phyloP scores from a whole-genome alignment of 2,329 filamentous ascomycete species.

The Furcasterigmium sp. region DNA sequence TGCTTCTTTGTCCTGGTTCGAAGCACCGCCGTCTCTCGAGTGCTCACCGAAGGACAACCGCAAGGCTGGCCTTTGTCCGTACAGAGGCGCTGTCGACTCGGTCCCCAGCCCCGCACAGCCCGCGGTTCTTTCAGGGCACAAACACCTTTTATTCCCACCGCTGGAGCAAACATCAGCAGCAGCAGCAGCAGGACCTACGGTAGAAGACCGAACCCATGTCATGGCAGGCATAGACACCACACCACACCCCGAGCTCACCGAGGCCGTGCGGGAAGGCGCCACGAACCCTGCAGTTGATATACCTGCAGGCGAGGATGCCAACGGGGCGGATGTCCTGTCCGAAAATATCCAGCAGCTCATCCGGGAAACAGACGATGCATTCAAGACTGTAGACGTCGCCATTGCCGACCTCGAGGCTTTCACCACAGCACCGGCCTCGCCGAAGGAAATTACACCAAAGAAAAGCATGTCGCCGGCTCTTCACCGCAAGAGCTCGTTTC shows the following conservation, averaged over 20 bases:
- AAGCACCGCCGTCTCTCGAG: slow-evolving; percentile 24
- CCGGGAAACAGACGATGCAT: slow-evolving; percentile 44
- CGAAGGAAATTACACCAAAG: slow-evolving; percentile 15
- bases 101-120: slow-evolving; percentile 6
- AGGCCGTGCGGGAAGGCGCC: neutral
- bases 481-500: slow-evolving; percentile 10
- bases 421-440: neutral
- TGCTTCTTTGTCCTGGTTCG: slow-evolving; percentile 40
- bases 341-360: slow-evolving; percentile 40
- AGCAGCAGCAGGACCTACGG: neutral
- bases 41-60: slow-evolving; percentile 19
- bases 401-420: slow-evolving; percentile 24
- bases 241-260: neutral
- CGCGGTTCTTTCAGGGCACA: slow-evolving; percentile 12
- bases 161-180: neutral
- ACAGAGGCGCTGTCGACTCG: slow-evolving; percentile 3
- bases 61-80: slow-evolving; percentile 28
- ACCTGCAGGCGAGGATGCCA: slow-evolving; percentile 5
- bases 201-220: neutral
- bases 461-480: slow-evolving; percentile 15
- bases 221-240: neutral
- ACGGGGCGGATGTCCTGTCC: slow-evolving; percentile 17
- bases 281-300: neutral
- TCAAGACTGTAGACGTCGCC: slow-evolving; percentile 36
- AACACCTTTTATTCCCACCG: slow-evolving; percentile 9